phyloP scores from a whole-genome alignment of 768 basidiomycete species.

The Lyophyllum decastes region DNA sequence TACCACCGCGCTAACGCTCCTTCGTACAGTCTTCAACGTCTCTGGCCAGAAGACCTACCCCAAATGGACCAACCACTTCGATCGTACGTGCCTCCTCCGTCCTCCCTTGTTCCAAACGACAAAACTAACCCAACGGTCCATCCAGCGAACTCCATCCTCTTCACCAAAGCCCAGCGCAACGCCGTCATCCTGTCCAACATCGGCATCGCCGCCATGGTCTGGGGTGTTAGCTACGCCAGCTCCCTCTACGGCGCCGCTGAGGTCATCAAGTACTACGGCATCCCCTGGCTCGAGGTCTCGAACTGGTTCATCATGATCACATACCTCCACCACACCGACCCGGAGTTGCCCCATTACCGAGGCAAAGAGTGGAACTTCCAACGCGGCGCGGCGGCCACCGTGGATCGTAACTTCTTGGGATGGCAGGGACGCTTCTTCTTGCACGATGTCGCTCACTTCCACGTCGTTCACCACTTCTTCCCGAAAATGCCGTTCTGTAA shows the following conservation, averaged over 20 bases:
- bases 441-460: constrained; percentile 63
- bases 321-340: constrained; percentile 69
- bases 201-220: constrained; percentile 53
- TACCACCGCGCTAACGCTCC: not conserved
- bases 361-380: constrained; percentile 58
- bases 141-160: constrained; percentile 56
- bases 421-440: constrained; percentile 69
- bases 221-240: constrained; percentile 36
- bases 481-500: constrained; percentile 60
- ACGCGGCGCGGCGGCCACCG: constrained; percentile 62
- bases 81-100: constrained; percentile 42
- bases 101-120: not conserved
- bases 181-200: constrained; percentile 59
- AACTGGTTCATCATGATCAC: constrained; percentile 64
- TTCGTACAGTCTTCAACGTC: constrained; percentile 54
- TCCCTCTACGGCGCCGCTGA: constrained; percentile 35
- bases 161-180: constrained; percentile 51
- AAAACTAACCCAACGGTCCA: too few relatives aligned
- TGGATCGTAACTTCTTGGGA: constrained; percentile 59
- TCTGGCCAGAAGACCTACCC: constrained; percentile 62
- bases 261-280: constrained; percentile 50
- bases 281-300: constrained; percentile 56
- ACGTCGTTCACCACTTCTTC: constrained; percentile 69
- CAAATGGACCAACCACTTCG: constrained; percentile 67
- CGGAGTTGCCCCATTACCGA: constrained; percentile 58